Conservation (phyloP, 164 flowering plant species). For the Akebia trifoliata region DNA sequence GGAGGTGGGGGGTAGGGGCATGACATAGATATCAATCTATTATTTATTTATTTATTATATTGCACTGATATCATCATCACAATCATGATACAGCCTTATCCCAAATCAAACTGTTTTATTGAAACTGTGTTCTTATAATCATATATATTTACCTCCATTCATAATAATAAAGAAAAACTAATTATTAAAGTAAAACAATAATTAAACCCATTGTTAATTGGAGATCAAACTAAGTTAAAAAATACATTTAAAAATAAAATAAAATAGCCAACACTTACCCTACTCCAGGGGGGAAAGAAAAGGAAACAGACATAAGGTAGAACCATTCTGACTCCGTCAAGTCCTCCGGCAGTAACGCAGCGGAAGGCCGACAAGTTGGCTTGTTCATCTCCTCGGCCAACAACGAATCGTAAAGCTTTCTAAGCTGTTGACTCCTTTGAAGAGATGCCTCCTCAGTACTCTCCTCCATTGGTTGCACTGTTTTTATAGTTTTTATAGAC, state of each 20-base stretch:
- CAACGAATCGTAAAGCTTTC: constrained; percentile 80
- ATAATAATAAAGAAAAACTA: no score
- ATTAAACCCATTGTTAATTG: no score
- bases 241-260: no score
- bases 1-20: no score
- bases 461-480: constrained; percentile 88
- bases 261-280: constrained; percentile 48
- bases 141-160: no score
- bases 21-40: no score
- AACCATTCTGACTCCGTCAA: constrained; percentile 97
- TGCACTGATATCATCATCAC: no score
- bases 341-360: constrained; percentile 91
- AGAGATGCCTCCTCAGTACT: constrained; percentile 79
- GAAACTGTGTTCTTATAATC: no score
- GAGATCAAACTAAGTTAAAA: neutral
- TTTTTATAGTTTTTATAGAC: constrained; percentile 90
- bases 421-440: constrained; percentile 84
- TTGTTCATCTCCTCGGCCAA: constrained; percentile 70
- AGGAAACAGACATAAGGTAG: constrained; percentile 93
- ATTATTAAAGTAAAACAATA: no score
- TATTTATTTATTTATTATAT: no score
- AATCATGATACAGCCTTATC: no score
- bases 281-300: constrained; percentile 75
- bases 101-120: no score
- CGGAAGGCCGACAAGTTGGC: constrained; percentile 65